Evolutionary conservation across 2,329 filamentous ascomycete species (phyloP).

Genomic region (Rhinocladiella mackenziei): DNA sequence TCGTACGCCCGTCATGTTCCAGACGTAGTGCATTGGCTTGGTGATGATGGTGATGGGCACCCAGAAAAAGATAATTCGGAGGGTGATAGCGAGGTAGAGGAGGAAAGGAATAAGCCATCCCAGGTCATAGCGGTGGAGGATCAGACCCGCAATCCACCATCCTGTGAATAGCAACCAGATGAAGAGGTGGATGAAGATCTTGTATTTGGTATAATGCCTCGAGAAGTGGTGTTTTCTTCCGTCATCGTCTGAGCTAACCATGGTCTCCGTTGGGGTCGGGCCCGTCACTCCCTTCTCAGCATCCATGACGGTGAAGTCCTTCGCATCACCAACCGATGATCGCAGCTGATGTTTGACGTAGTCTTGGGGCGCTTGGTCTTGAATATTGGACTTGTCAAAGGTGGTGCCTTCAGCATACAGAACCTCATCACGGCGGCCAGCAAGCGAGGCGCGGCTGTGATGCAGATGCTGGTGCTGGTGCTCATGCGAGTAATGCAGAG

Average conservation of each 20-base stretch:
- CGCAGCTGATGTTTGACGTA: slow-evolving; percentile 38
- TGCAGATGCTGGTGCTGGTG: slow-evolving; percentile 41
- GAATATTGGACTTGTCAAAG: slow-evolving; percentile 38
- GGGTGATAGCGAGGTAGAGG: slow-evolving; percentile 68
- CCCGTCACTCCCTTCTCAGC: slow-evolving; percentile 43
- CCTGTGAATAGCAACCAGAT: slow-evolving; percentile 29
- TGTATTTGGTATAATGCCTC: slow-evolving; percentile 45
- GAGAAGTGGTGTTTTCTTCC: slow-evolving; percentile 35
- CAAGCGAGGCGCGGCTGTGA: slow-evolving; percentile 36
- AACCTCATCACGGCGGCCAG: slow-evolving; percentile 43
- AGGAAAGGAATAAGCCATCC: slow-evolving; percentile 85
- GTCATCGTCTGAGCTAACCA: slow-evolving; percentile 35
- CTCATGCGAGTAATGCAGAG: slow-evolving; percentile 37
- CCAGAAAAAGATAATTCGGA: slow-evolving; percentile 71
- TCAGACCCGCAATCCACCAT: slow-evolving; percentile 74
- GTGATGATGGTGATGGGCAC: slow-evolving; percentile 65
- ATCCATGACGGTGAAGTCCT: slow-evolving; percentile 31
- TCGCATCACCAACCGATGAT: slow-evolving; percentile 27
- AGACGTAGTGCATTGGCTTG: slow-evolving; percentile 62
- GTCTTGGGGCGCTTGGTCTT: slow-evolving; percentile 39
- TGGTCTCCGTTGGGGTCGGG: slow-evolving; percentile 28
- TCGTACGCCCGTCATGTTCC: slow-evolving; percentile 61
- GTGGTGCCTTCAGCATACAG: slow-evolving; percentile 47
- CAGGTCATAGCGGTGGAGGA: slow-evolving; percentile 66
- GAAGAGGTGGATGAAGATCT: slow-evolving; percentile 45